Evolutionary conservation across 73 alveolate species (phyloP).

Genomic region (Stentor roeselii): DNA sequence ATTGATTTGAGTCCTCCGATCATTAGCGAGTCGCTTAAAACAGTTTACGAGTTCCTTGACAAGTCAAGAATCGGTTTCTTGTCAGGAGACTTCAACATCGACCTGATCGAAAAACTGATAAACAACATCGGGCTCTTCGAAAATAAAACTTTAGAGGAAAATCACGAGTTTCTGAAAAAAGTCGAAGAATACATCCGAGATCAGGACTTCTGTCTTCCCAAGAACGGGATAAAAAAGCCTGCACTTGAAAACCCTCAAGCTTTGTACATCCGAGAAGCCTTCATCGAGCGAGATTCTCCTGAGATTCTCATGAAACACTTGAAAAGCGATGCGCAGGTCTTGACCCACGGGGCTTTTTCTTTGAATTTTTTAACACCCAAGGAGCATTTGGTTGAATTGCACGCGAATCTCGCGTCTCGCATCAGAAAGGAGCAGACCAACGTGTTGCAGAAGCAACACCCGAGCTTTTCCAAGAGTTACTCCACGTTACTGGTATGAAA

Average conservation of each 20-base stretch:
- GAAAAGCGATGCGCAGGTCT: conserved; percentile 54
- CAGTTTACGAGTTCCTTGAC: conserved; percentile 69
- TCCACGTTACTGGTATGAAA: conserved; percentile 47
- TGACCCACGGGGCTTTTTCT: conserved; percentile 64
- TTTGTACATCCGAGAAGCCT: conserved; percentile 65
- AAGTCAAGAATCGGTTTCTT: conserved; percentile 76
- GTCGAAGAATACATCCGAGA: conserved; percentile 34
- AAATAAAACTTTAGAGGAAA: background rate
- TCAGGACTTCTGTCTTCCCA: conserved; percentile 68
- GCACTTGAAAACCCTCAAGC: conserved; percentile 70
- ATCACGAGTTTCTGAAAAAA: conserved; percentile 24
- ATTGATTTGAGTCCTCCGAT: conserved; percentile 26
- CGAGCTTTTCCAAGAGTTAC: conserved; percentile 39
- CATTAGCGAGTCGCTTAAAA: conserved; percentile 50
- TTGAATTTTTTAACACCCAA: conserved; percentile 62
- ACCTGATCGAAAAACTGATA: conserved; percentile 25
- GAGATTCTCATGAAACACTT: conserved; percentile 66
- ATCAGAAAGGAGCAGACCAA: conserved; percentile 49
- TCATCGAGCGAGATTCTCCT: conserved; percentile 69
- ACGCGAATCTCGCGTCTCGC: conserved; percentile 47
- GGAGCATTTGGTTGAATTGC: conserved; percentile 65
- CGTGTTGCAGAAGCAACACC: conserved; percentile 31
- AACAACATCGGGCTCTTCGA: conserved; percentile 22
- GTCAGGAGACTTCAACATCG: conserved; percentile 61
- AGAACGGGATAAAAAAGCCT: conserved; percentile 70